Base-by-base conservation (phyloP, 768 basidiomycete species). In the Lentinula boryana region DNA sequence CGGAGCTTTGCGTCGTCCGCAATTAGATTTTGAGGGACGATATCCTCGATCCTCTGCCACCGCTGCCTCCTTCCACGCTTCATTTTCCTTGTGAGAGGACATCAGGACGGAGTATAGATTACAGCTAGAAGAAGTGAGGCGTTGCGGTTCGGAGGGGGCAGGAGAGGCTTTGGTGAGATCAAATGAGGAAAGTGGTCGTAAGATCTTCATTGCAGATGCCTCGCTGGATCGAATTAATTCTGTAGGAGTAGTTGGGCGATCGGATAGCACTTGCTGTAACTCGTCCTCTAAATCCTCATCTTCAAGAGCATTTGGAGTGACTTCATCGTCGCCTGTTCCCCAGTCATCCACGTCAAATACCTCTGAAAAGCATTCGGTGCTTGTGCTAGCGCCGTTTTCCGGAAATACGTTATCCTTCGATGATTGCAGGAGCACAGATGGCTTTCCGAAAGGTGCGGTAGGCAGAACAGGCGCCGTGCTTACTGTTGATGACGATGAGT, bases 41-140 rank as follows among this genome's bases (percentile, higher is more conserved):
- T 78, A 79, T 50, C 72, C 75, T 27, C 73, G 76, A 62, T 80
- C 77, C 63, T 87, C 85, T 0, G 72, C 76, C 15, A 73, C 70
- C 16, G 83, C 74, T 0, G 88, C 94, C 70, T 93, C 90, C 67
- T 87, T 89, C 95, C 95, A 98, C 2, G 84, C 83, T 62, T 87
- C 86, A 52, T 83, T 84, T 68, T 96, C 93, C 64, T 87, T 88
- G 64, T 85, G 78, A 1, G 89, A 88, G n/a, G 86, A 81, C 95
- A 98, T 97, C 41, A 98, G 79, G n/a, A 90, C 78, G 0, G 88
- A 87, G 72, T 95, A 98, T 0, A 78, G 79, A 62, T 83, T 75
- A 15, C 66, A 33, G 50, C 3, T 51, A 7, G 13, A 15, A 18
- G 44, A 69, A 16, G 9, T 31, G 36, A 21, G 10, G 16, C 44